phyloP scores from a whole-genome alignment of 371 early-diverging fungal genomes.

The Actinomucor elegans region DNA sequence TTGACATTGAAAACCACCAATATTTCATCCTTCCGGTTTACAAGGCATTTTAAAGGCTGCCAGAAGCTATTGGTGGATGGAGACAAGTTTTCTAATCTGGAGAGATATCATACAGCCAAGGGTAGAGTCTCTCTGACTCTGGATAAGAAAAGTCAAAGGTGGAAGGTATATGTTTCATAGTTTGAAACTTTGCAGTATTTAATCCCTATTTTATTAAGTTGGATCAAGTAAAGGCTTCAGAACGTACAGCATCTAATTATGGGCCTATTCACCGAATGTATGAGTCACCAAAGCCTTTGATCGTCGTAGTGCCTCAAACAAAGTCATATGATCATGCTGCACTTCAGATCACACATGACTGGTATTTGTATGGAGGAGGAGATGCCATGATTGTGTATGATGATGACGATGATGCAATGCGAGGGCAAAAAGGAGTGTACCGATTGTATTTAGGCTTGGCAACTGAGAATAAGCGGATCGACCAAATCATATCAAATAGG shows the following conservation, averaged over 20 bases:
- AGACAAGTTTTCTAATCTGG: conserved; percentile 7
- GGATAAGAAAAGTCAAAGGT: conserved; percentile 9
- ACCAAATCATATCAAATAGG: conserved; percentile 4
- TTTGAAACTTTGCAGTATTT: too few relatives aligned
- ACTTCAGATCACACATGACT: conserved; percentile 58
- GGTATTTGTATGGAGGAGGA: conserved; percentile 63
- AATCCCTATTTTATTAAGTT: background rate
- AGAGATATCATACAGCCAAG: background rate
- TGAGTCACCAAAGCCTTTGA: conserved; percentile 41
- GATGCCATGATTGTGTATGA: conserved; percentile 59
- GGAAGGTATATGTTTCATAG: too few relatives aligned
- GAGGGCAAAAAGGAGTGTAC: background rate
- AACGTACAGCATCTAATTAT: conserved; percentile 36
- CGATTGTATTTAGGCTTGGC: conserved; percentile 17
- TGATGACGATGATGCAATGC: conserved; percentile 28
- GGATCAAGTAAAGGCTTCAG: background rate
- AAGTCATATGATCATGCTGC: conserved; percentile 40
- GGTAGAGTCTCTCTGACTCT: background rate
- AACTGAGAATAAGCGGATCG: conserved; percentile 13
- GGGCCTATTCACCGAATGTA: conserved; percentile 60
- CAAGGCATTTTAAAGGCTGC: conserved; percentile 1
- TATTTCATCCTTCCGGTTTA: conserved; percentile 12
- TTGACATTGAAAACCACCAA: conserved; percentile 11
- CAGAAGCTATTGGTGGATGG: conserved; percentile 13
- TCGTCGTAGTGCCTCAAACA: conserved; percentile 48